Conservation (phyloP, 306 rosid species). For the Fragaria iinumae region DNA sequence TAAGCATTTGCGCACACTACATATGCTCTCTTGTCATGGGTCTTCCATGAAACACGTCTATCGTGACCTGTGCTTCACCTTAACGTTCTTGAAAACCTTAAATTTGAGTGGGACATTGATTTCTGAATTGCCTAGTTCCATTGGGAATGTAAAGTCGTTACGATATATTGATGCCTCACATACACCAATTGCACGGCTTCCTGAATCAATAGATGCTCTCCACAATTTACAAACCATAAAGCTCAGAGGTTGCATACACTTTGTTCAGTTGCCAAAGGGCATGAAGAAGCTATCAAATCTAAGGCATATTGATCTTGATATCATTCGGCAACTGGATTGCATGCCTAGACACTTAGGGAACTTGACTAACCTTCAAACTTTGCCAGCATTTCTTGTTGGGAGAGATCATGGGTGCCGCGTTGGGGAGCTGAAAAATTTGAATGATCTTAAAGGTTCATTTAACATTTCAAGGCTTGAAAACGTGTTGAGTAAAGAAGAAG, state of each 20-base stretch:
- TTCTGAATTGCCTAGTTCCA: slow-evolving; percentile 24
- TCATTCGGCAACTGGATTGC: slow-evolving; percentile 10
- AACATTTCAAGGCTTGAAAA: slow-evolving; percentile 23
- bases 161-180: slow-evolving; percentile 12
- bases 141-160: slow-evolving; percentile 11
- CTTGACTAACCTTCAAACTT: slow-evolving; percentile 19
- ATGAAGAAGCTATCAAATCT: slow-evolving; percentile 17
- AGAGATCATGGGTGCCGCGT: slow-evolving; percentile 4
- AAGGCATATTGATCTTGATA: slow-evolving; percentile 23
- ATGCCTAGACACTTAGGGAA: slow-evolving; percentile 19
- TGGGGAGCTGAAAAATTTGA: slow-evolving; percentile 11
- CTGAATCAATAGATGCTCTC: slow-evolving; percentile 13
- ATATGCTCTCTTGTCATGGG: not conserved
- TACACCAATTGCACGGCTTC: slow-evolving; percentile 15
- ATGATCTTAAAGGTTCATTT: slow-evolving; percentile 13
- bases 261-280: slow-evolving; percentile 17
- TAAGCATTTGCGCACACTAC: slow-evolving; percentile 16
- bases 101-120: slow-evolving; percentile 10
- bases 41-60: slow-evolving; percentile 4
- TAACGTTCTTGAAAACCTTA: slow-evolving; percentile 7
- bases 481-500: slow-evolving; percentile 9
- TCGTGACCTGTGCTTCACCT: slow-evolving; percentile 10
- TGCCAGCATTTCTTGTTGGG: slow-evolving; percentile 28
- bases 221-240: slow-evolving; percentile 16
- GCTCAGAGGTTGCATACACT: slow-evolving; percentile 12